These are phyloP conservation scores for Raffaelea ambrosiae DNA, from an alignment of 2,329 filamentous ascomycete genomes.

Conservation along the genomic window DNA sequence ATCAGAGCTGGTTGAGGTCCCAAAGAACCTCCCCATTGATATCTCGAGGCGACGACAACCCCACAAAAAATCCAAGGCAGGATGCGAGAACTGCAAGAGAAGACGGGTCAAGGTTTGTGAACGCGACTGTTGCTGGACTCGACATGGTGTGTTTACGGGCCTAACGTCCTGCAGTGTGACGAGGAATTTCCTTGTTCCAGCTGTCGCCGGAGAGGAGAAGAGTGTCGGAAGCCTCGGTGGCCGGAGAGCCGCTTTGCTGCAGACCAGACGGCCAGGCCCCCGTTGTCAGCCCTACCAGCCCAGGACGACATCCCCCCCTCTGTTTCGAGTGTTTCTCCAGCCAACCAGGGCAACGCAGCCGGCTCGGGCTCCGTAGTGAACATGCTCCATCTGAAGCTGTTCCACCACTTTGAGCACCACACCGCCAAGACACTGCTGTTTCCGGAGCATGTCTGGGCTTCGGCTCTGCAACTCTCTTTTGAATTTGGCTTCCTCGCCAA, in stretches of 20 bases:
- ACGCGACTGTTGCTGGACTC: too few species aligned
- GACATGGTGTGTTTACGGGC: background rate
- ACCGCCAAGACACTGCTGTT: constrained; percentile 14
- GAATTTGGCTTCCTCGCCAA: constrained; percentile 16
- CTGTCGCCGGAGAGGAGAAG: constrained; percentile 13
- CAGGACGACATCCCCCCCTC: too few species aligned
- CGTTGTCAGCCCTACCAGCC: background rate
- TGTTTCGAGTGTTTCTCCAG: background rate
- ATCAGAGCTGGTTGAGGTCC: constrained; percentile 13
- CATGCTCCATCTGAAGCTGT: constrained; percentile 13
- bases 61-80: constrained; percentile 15
- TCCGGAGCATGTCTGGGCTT: constrained; percentile 9
- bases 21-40: constrained; percentile 11
- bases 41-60: constrained; percentile 11
- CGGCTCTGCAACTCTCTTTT: constrained; percentile 14
- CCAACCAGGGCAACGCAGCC: background rate
- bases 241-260: too few species aligned
- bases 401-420: constrained; percentile 16
- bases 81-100: constrained; percentile 16
- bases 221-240: constrained; percentile 10
- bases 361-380: constrained; percentile 7
- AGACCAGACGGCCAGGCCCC: too few species aligned
- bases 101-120: constrained; percentile 16
- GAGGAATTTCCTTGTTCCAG: constrained; percentile 14
- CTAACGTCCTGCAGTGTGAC: constrained; percentile 11